Base-by-base conservation (phyloP, 495 filamentous ascomycete species). In the Aspergillus steynii region DNA sequence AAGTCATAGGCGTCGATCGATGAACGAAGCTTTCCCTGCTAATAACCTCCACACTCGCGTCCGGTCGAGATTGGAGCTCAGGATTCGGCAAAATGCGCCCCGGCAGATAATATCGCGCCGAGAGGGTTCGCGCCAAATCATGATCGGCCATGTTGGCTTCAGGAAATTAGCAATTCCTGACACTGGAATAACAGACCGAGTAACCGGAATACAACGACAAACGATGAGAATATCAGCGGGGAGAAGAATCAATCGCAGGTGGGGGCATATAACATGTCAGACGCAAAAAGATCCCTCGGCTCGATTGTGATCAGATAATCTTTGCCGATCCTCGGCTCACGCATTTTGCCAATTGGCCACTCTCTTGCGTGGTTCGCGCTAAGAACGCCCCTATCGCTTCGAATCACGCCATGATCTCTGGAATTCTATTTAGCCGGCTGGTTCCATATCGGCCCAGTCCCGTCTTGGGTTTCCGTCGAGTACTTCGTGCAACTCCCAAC, bases 81-180 rank as follows among this genome's bases (percentile, higher is more conserved):
- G 27, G 26, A 26, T 20, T 54, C 20, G 29, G 20, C n/a, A 34
- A 48, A 29, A 59, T 42, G 31, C 48, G 48, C 14, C 47, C 58
- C 9, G 50, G 58, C 45, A 53, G 48, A 46, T 54, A 60, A 29
- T 60, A 60, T 4, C 58, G 58, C 37, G 58, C 58, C 28, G 58
- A 60, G 4, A 60, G 45, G 50, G 50, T 60, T 45, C 48, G 48
- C 10, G 47, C 34, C 12, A 60, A 34, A 26, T 47, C 9, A 37
- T 54, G 50, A 53, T 59, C 57, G 15, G 25, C 49, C 57, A 59
- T 59, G 46, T 1, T 58, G 1, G 9, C 37, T 42, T 12, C 4
- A 15, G 10, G 12, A 4, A 4, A 14, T 42, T 7, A 12, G 37
- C 10, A 3, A 14, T 42, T 10, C 5, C 37, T 42, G 12, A 37